These are phyloP conservation scores for Phytophthora aleatoria DNA, from an alignment of 352 stramenopile species.

Conservation along the genomic window DNA sequence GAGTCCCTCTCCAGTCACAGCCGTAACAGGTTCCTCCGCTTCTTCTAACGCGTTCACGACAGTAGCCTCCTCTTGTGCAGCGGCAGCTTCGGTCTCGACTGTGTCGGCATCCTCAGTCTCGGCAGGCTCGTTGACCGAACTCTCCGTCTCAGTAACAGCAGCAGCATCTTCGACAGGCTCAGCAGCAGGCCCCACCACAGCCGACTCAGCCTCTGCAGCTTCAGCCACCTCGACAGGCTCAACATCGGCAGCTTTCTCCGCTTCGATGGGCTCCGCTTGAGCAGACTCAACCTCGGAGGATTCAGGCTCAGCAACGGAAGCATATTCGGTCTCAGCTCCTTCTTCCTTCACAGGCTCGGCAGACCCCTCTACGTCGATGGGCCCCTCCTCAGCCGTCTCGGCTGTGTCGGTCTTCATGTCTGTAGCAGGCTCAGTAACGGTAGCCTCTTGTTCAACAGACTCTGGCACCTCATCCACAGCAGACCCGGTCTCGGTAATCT, in stretches of 20 bases:
- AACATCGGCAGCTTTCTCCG: not conserved
- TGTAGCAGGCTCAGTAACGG: not conserved
- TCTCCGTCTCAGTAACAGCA: not conserved
- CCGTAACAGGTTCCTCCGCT: not conserved
- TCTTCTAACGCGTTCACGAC: not conserved
- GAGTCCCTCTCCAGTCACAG: not conserved
- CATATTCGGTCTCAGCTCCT: not conserved
- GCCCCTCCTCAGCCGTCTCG: no score
- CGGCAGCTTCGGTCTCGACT: not conserved
- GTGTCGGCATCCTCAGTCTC: not conserved
- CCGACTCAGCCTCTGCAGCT: constrained; percentile 2
- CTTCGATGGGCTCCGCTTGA: not conserved
- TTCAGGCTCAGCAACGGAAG: not conserved
- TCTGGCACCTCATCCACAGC: not conserved
- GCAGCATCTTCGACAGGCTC: not conserved
- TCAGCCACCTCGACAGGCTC: not conserved
- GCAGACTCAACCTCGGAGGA: not conserved
- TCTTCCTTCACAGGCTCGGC: no score
- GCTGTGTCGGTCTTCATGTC: not conserved
- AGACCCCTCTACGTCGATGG: no score
- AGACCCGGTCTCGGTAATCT: not conserved
- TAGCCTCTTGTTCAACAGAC: not conserved
- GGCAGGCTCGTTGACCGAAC: not conserved
- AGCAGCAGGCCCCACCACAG: not conserved
- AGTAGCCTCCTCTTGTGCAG: not conserved